phyloP scores from a whole-genome alignment of 805 yeast species.

The Schwanniomyces sp. region DNA sequence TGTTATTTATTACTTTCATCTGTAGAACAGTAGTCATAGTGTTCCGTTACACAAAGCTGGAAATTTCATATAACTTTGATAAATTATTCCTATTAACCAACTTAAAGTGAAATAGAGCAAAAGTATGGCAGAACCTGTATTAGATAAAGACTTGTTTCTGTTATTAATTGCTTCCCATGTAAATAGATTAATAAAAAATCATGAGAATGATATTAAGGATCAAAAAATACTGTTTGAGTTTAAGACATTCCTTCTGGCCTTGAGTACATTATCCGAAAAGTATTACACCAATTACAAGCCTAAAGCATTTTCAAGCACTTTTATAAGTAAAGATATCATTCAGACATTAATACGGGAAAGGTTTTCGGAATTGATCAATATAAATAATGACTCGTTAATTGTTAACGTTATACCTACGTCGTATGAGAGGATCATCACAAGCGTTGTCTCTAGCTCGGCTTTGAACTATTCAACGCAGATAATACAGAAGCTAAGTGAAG shows the following conservation, averaged over 20 bases:
- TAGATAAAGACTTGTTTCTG: slow-evolving; percentile 7
- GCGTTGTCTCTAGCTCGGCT: slow-evolving; percentile 19
- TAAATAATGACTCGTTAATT: slow-evolving; percentile 18
- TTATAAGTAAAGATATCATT: slow-evolving; percentile 9
- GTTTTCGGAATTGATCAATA: slow-evolving; percentile 19
- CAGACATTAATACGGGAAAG: slow-evolving; percentile 8
- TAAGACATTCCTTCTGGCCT: slow-evolving; percentile 7
- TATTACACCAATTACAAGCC: slow-evolving; percentile 10
- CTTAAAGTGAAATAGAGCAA: neutral
- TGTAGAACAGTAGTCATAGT: neutral
- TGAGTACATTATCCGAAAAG: slow-evolving; percentile 6
- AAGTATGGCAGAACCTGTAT: neutral
- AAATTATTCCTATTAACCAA: neutral
- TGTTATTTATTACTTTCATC: neutral
- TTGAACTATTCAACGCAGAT: slow-evolving; percentile 17
- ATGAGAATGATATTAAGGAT: slow-evolving; percentile 2
- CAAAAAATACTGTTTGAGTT: slow-evolving; percentile 7
- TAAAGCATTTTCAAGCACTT: slow-evolving; percentile 1
- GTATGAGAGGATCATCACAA: slow-evolving; percentile 19
- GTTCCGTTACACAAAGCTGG: neutral
- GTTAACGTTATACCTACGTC: slow-evolving; percentile 16
- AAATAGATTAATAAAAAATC: slow-evolving; percentile 9
- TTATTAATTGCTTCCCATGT: slow-evolving; percentile 15
- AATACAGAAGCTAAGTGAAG: slow-evolving; percentile 21
- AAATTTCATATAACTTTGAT: neutral